These are phyloP conservation scores for Tulasnella sp. DNA, from an alignment of 768 basidiomycete genomes.

Conservation along the genomic window DNA sequence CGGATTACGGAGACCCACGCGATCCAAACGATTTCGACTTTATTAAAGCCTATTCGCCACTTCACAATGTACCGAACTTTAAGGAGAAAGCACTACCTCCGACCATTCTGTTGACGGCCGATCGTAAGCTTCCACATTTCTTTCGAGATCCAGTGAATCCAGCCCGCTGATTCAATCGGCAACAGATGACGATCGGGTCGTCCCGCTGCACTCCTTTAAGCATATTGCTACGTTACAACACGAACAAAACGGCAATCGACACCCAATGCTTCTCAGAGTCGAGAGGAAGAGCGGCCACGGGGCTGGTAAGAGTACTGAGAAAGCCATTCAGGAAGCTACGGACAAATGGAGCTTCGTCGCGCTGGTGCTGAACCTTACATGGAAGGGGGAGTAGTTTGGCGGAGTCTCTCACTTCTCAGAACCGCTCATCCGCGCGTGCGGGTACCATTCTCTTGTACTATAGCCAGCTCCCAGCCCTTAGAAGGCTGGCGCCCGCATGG, in stretches of 20 bases:
- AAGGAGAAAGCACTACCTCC: slow-evolving; percentile 59
- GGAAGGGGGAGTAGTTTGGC: neutral
- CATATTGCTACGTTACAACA: slow-evolving; percentile 74
- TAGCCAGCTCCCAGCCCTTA: too few species aligned
- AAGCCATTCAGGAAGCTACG: slow-evolving; percentile 67
- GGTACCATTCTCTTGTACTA: too few species aligned
- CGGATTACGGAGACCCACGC: slow-evolving; percentile 75
- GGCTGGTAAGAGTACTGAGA: slow-evolving; percentile 70
- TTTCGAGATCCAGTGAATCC: neutral
- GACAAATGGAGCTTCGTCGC: slow-evolving; percentile 77
- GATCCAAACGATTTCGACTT: slow-evolving; percentile 78
- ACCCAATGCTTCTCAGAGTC: slow-evolving; percentile 71
- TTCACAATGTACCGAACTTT: slow-evolving; percentile 61
- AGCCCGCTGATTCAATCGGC: neutral
- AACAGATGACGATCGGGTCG: slow-evolving; percentile 80
- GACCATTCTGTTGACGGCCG: slow-evolving; percentile 72
- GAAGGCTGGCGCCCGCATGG: neutral
- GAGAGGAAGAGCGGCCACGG: slow-evolving; percentile 80
- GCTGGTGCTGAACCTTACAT: slow-evolving; percentile 54
- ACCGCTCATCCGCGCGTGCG: neutral
- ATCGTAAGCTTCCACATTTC: slow-evolving; percentile 50
- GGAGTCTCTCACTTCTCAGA: neutral
- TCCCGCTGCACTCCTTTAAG: slow-evolving; percentile 83
- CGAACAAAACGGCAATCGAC: slow-evolving; percentile 55
- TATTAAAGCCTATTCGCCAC: slow-evolving; percentile 71